Evolutionary conservation across 345 rosid genomes (phyloP).

Genomic region (Acer saccharum): DNA sequence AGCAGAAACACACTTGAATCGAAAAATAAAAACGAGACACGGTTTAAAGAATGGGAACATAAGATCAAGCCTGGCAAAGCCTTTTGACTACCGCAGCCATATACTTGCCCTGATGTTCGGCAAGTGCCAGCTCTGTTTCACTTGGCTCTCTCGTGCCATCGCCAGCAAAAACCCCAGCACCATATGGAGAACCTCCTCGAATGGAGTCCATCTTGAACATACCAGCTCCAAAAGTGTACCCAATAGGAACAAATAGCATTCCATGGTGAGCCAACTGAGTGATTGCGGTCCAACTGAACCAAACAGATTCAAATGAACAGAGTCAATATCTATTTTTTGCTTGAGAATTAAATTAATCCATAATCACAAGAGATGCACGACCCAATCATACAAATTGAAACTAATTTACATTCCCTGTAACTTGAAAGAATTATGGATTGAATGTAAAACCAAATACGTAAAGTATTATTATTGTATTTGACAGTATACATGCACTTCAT

Average conservation of each 20-base stretch:
- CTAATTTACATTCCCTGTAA: background rate
- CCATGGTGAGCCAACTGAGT: slow-evolving; percentile 84
- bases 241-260: slow-evolving; percentile 83
- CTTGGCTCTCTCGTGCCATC: slow-evolving; percentile 78
- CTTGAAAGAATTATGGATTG: background rate
- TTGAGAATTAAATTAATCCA: background rate
- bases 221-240: slow-evolving; percentile 81
- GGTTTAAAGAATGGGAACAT: background rate
- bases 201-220: slow-evolving; percentile 79
- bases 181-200: slow-evolving; percentile 78
- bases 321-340: background rate
- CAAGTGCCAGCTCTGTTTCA: slow-evolving; percentile 66
- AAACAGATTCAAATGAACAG: background rate
- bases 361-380: background rate
- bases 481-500: background rate
- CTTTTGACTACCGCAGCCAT: slow-evolving; percentile 70
- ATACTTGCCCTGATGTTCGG: slow-evolving; percentile 83
- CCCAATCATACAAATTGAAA: background rate
- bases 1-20: slow-evolving; percentile 26
- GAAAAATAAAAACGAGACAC: background rate
- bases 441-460: background rate
- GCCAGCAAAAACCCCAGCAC: slow-evolving; percentile 70
- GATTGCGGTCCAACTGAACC: slow-evolving; percentile 71
- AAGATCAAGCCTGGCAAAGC: slow-evolving; percentile 39
- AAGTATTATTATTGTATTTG: background rate